Evolutionary conservation across 345 rosid genomes (phyloP).

Genomic region (Citropsis articulata): DNA sequence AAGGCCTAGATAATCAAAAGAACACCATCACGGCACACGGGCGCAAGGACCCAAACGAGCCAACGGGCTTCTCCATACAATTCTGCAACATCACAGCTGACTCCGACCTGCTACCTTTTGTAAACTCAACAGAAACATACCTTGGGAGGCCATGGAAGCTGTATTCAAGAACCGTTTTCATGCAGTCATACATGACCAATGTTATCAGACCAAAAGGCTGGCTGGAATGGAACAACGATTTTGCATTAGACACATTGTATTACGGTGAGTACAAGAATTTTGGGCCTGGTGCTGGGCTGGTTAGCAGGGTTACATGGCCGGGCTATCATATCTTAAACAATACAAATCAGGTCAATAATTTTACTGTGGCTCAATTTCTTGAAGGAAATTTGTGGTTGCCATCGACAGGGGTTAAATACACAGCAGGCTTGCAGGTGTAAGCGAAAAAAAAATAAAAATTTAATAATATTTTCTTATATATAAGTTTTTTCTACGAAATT

Average conservation of each 20-base stretch:
- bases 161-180: conserved; percentile 68
- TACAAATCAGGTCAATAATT: conserved; percentile 49
- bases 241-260: conserved; percentile 55
- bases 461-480: not conserved
- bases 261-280: conserved; percentile 70
- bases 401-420: conserved; percentile 48
- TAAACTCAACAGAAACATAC: conserved; percentile 49
- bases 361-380: conserved; percentile 61
- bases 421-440: conserved; percentile 32
- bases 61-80: conserved; percentile 84
- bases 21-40: conserved; percentile 90
- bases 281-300: conserved; percentile 59
- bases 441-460: not conserved
- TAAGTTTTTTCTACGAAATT: not conserved
- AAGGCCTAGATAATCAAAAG: conserved; percentile 66
- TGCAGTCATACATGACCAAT: conserved; percentile 64
- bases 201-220: conserved; percentile 66
- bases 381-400: conserved; percentile 76
- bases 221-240: conserved; percentile 67
- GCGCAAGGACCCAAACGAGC: conserved; percentile 58
- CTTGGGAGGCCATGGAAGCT: conserved; percentile 90
- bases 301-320: conserved; percentile 65
- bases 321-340: conserved; percentile 55
- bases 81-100: conserved; percentile 75
- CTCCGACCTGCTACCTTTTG: conserved; percentile 42